Conservation (phyloP, 257 asterid species). For the Gardenia jasminoides region DNA sequence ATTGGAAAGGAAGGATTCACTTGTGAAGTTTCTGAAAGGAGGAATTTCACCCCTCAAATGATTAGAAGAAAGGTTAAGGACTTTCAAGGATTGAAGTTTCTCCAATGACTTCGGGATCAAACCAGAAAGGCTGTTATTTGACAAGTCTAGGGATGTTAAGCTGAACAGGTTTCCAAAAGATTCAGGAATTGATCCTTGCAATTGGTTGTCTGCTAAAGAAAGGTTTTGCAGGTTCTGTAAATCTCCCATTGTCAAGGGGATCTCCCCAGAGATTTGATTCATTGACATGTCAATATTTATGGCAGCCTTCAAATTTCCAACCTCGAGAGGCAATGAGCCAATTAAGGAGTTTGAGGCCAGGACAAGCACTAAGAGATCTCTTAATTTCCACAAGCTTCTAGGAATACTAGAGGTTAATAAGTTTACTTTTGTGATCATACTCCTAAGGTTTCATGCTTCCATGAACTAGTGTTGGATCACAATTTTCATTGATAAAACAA, state of each 20-base stretch:
- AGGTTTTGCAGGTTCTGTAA: not conserved
- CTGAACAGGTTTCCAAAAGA: not conserved
- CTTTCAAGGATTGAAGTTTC: not conserved
- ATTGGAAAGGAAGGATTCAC: slow-evolving; percentile 9
- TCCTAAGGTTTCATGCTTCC: too few species aligned
- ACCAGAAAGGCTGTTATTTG: not conserved
- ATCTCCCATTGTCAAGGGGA: not conserved
- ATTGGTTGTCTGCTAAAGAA: not conserved
- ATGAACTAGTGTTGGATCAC: too few species aligned
- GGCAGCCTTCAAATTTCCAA: not conserved
- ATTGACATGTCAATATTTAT: not conserved
- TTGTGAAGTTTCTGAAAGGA: not conserved
- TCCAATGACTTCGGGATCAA: slow-evolving; percentile 1
- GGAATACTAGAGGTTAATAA: not conserved
- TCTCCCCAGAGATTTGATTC: not conserved
- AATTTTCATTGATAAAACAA: too few species aligned
- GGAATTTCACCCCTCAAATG: slow-evolving; percentile 20
- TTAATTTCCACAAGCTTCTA: not conserved
- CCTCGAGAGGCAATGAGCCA: not conserved
- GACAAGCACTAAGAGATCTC: not conserved
- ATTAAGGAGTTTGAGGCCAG: not conserved
- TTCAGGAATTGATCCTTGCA: not conserved
- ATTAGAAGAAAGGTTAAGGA: not conserved
- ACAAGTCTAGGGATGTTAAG: not conserved
- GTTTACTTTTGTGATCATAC: too few species aligned